Percentiles rank a stretch among this genome's conserved stretches.
Conservation (phyloP, 495 filamentous ascomycete genomes). For the Trichoderma virens region DNA sequence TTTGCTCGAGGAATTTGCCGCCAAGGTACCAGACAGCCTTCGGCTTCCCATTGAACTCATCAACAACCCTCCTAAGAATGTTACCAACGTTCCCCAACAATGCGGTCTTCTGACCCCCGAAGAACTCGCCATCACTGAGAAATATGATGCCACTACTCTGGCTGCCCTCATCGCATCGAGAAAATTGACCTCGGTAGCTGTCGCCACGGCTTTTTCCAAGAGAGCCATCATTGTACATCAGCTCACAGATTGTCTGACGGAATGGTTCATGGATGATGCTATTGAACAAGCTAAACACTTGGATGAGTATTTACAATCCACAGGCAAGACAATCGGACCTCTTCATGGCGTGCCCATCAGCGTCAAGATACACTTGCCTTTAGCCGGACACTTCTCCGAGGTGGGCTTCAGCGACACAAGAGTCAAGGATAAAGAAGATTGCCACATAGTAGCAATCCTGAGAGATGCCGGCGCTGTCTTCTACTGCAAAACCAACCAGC, state of each 20-base stretch:
- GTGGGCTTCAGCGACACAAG: slow-evolving; percentile 44
- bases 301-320: slow-evolving; percentile 52
- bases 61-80: slow-evolving; percentile 15
- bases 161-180: slow-evolving; percentile 36
- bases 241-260: slow-evolving; percentile 22
- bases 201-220: slow-evolving; percentile 54
- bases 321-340: slow-evolving; percentile 52
- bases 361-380: slow-evolving; percentile 50
- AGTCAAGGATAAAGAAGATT: slow-evolving; percentile 15
- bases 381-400: slow-evolving; percentile 62
- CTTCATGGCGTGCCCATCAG: slow-evolving; percentile 69
- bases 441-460: slow-evolving; percentile 31
- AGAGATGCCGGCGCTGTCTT: slow-evolving; percentile 42
- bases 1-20: slow-evolving; percentile 14
- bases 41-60: slow-evolving; percentile 12
- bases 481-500: slow-evolving; percentile 48
- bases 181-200: slow-evolving; percentile 55
- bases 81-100: slow-evolving; percentile 13
- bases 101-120: slow-evolving; percentile 15
- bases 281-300: slow-evolving; percentile 56
- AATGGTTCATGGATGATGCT: slow-evolving; percentile 58
- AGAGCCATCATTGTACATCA: slow-evolving; percentile 38
- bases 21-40: slow-evolving; percentile 13
- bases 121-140: slow-evolving; percentile 47
- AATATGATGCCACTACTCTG: slow-evolving; percentile 40